Percentiles rank a stretch among this genome's conserved stretches.
phyloP scores from a whole-genome alignment of 2,329 filamentous ascomycete species.

The Nemania sp. region DNA sequence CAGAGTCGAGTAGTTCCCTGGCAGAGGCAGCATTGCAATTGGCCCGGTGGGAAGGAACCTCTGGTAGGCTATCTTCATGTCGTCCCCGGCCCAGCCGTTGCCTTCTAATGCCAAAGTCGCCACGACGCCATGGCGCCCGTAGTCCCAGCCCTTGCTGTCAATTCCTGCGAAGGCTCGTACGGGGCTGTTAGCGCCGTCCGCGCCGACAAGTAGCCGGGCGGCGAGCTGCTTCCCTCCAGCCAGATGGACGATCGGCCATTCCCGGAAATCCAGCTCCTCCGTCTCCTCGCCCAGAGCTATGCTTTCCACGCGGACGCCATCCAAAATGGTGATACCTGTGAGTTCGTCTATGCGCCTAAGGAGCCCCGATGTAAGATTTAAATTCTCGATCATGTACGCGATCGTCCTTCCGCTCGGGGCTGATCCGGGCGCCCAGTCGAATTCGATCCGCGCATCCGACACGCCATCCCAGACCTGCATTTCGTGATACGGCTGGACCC shows the following conservation, averaged over 20 bases:
- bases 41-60: constrained; percentile 92
- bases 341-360: constrained; percentile 73
- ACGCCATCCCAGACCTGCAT: constrained; percentile 99
- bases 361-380: constrained; percentile 82
- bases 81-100: constrained; percentile 57
- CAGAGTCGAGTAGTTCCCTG: constrained; percentile 79
- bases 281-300: constrained; percentile 75
- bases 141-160: constrained; percentile 88
- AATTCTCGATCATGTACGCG: constrained; percentile 96
- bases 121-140: constrained; percentile 86
- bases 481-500: constrained; percentile 86
- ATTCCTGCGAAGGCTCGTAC: constrained; percentile 90
- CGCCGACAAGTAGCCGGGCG: constrained; percentile 85
- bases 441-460: constrained; percentile 83
- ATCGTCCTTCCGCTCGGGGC: constrained; percentile 62
- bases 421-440: constrained; percentile 68
- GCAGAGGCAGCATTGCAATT: constrained; percentile 87
- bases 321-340: constrained; percentile 71
- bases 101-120: constrained; percentile 79
- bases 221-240: constrained; percentile 69
- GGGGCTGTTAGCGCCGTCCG: constrained; percentile 92
- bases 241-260: constrained; percentile 85
- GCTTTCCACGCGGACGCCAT: constrained; percentile 76
- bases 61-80: constrained; percentile 82
- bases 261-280: constrained; percentile 73